Conservation (phyloP, 2,329 filamentous ascomycete genomes). For the Ascochyta fabae region DNA sequence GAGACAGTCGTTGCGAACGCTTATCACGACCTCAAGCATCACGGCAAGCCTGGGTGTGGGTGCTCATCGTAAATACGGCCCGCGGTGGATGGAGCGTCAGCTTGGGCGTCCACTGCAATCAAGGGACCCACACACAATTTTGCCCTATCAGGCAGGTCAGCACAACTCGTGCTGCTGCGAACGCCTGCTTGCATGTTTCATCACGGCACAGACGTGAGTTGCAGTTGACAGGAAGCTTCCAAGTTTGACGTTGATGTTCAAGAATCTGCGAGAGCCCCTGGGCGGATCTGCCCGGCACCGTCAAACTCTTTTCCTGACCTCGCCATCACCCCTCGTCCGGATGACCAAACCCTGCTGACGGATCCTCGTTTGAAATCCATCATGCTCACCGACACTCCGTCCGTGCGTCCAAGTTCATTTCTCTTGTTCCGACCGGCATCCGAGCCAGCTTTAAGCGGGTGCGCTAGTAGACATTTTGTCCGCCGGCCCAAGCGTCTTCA, state of each 20-base stretch:
- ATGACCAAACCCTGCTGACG: slow-evolving; percentile 8
- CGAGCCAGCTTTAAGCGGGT: slow-evolving; percentile 9
- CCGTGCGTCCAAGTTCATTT: slow-evolving; percentile 15
- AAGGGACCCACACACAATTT: slow-evolving; percentile 7
- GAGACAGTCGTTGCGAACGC: slow-evolving; percentile 26
- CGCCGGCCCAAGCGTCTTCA: slow-evolving; percentile 7
- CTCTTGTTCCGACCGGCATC: slow-evolving; percentile 17
- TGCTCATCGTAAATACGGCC: slow-evolving; percentile 32
- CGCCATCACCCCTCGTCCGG: neutral
- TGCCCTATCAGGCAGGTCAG: slow-evolving; percentile 11
- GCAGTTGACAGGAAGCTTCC: neutral
- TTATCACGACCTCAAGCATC: slow-evolving; percentile 29
- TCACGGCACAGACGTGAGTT: slow-evolving; percentile 4
- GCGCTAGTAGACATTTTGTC: slow-evolving; percentile 16
- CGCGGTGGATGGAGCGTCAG: neutral
- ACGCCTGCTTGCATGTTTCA: neutral
- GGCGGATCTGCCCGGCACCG: slow-evolving; percentile 13
- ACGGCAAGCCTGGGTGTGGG: slow-evolving; percentile 42
- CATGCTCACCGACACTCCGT: slow-evolving; percentile 15
- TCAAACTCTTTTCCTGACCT: slow-evolving; percentile 4
- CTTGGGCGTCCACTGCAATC: slow-evolving; percentile 10
- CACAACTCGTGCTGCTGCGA: neutral
- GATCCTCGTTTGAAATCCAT: slow-evolving; percentile 3
- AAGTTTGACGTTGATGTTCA: neutral
- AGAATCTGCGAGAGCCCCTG: neutral